Percentiles rank a stretch among this genome's conserved stretches.
phyloP scores from a whole-genome alignment of 495 filamentous ascomycete genomes.

The Penicillium mononematosum region DNA sequence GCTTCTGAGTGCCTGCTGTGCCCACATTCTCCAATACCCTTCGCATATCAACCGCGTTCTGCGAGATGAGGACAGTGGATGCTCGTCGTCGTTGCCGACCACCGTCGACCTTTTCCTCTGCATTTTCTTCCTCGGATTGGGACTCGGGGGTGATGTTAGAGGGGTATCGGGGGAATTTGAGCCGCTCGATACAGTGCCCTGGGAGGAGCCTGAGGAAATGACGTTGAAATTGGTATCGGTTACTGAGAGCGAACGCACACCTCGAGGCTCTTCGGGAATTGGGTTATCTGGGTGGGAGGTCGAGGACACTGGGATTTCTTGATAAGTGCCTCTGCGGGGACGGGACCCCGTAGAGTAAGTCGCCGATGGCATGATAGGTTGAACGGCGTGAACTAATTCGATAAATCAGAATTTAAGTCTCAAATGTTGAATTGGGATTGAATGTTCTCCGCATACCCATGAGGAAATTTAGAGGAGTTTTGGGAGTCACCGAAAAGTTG shows the following conservation, averaged over 20 bases:
- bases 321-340: conserved; percentile 30
- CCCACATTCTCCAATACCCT: conserved; percentile 55
- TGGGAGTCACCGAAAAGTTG: not conserved
- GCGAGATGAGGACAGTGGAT: conserved; percentile 76
- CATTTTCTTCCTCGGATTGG: conserved; percentile 45
- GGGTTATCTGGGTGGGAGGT: conserved; percentile 58
- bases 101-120: conserved; percentile 31
- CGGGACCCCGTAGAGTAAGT: conserved; percentile 27
- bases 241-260: conserved; percentile 40
- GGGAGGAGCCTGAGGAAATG: conserved; percentile 34
- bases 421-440: not conserved
- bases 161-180: conserved; percentile 49
- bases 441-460: conserved; percentile 21
- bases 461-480: not conserved
- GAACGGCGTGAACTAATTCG: conserved; percentile 37
- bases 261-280: conserved; percentile 54
- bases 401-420: conserved; percentile 1
- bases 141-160: conserved; percentile 51
- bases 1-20: conserved; percentile 48
- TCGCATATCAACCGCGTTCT: conserved; percentile 71
- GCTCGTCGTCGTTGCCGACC: conserved; percentile 64
- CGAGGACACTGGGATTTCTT: conserved; percentile 42
- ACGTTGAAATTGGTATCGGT: conserved; percentile 46
- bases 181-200: conserved; percentile 38
- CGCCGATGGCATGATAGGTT: conserved; percentile 30